Evolutionary conservation across 345 rosid genomes (phyloP), one percentile per base, ranked within the genome.

Genomic region (Fremontodendron californicum): DNA sequence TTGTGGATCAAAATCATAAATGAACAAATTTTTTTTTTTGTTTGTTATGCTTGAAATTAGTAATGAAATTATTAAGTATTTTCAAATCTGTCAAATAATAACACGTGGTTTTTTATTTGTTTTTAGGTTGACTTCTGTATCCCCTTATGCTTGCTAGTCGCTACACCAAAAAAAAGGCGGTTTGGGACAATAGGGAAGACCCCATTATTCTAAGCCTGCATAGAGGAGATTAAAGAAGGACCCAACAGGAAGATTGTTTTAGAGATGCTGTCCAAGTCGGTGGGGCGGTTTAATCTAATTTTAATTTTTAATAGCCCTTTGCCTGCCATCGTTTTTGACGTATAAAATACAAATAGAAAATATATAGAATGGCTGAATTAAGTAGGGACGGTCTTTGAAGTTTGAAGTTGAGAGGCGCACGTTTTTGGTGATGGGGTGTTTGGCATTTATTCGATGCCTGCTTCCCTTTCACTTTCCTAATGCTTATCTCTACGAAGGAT

Each of bases 101-200:
- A 74, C 62, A 71, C 64, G 72, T 55, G 61, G 27, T 37, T 51
- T 33, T 74, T 77, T 11, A 8, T 39, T n/a, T 46, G 29, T 52
- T 15, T 84, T 73, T 88, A 90, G 94, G 81, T 71, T 87, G 86
- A 85, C 84, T 64, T 67, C 62, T 2, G 78, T 3, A 9, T 75
- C 78, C 1, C 90, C 94, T 1, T 86, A 84, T n/a, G 71, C 66
- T 3, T 73, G 81, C 9, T 75, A 31, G 52, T 49, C 65, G 25
- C 21, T 46, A 19, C 49, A 45, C 63, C 76, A 39, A 64, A 55
- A 3, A 15, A 40, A 27, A 48, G 12, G 33, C 77, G 77, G 65
- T 52, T 71, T 76, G 25, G 55, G 21, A 51, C n/a, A 19, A 13
- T 2, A 23, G 6, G 33, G 31, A 23, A 3, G 62, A 57, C 62